These are phyloP conservation scores for Geranomyces michiganensis DNA, from an alignment of 192 early-diverging fungal species.

Conservation along the genomic window DNA sequence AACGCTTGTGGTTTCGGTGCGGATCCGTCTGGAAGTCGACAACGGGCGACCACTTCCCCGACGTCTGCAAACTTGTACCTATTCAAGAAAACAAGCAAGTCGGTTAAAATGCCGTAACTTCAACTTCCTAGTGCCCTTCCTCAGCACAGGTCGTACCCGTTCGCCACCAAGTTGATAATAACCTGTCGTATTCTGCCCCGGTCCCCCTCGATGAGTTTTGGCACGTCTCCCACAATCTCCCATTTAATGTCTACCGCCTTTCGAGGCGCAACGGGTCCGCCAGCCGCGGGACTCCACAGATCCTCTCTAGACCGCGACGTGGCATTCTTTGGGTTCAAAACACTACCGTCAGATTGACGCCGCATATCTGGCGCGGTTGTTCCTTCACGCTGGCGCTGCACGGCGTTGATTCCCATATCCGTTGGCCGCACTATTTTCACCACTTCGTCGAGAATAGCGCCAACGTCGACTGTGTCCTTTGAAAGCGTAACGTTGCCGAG, in stretches of 20 bases:
- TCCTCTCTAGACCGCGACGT: not conserved
- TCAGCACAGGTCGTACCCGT: not conserved
- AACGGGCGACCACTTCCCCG: slow-evolving; percentile 7
- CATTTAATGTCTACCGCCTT: slow-evolving; percentile 13
- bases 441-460: slow-evolving; percentile 11
- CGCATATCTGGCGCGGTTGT: not conserved
- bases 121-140: too few relatives aligned
- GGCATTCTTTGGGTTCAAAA: not conserved
- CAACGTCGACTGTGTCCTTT: not conserved
- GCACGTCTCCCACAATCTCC: not conserved
- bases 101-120: too few relatives aligned
- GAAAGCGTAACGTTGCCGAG: slow-evolving; percentile 11
- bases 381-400: not conserved
- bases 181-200: slow-evolving; percentile 5
- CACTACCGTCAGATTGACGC: not conserved
- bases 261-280: not conserved
- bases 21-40: not conserved
- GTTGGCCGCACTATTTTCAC: slow-evolving; percentile 10
- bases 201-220: slow-evolving; percentile 8
- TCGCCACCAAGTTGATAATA: slow-evolving; percentile 18
- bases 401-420: slow-evolving; percentile 5
- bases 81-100: not conserved
- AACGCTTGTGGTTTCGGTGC: too few relatives aligned
- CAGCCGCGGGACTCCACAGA: not conserved
- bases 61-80: slow-evolving; percentile 13